Base-by-base conservation (phyloP, 257 asterid genomes). In the Penstemon eatonii region DNA sequence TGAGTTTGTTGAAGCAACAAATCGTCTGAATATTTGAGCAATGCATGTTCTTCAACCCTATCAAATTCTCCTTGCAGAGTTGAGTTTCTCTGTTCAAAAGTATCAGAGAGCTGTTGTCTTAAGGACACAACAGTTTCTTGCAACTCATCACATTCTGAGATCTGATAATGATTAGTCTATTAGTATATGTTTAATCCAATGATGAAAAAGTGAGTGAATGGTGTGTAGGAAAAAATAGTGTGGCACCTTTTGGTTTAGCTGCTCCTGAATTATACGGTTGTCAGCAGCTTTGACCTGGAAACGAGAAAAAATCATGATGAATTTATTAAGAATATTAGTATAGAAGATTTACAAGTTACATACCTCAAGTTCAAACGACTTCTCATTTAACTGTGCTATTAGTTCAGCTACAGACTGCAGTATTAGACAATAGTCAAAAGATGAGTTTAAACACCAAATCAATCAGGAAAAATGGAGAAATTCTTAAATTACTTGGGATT, bases 291-390 rank as follows among this genome's bases (percentile, higher is more conserved):
- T 89, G 72, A 94, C 99, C 99, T 94, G 82, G 69, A 71, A 84
- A 79, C 8, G 76, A 46, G 44, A 78, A 70, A 55, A 55, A 37
- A 12, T 2, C 53, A 46, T 68, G 67, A 57, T 69, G 62, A 65
- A 33, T 4, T 60, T 58, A 15, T 56, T 38, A 46, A 47, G 49
- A 68, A 47, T 6, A 64, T 25, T 41, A 60, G 52, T 47, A 39
- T 56, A 10, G 13, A 69, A 60, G 62, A 71, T 33, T 72, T 59
- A 64, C 50, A 58, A 76, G 62, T 65, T 62, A 66, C 63, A 45
- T 86, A 91, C 99, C 99, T 91, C 99, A 76, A 94, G 99, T 77
- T 94, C 99, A 82, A 94, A 85, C 58, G 98, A 83, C 79, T 91
- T 91, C 88, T 91, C 96, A 80, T 91, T 83, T 75, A 94, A 78